Conservation (phyloP, 495 filamentous ascomycete genomes). For the Chaetomium fimeti region DNA sequence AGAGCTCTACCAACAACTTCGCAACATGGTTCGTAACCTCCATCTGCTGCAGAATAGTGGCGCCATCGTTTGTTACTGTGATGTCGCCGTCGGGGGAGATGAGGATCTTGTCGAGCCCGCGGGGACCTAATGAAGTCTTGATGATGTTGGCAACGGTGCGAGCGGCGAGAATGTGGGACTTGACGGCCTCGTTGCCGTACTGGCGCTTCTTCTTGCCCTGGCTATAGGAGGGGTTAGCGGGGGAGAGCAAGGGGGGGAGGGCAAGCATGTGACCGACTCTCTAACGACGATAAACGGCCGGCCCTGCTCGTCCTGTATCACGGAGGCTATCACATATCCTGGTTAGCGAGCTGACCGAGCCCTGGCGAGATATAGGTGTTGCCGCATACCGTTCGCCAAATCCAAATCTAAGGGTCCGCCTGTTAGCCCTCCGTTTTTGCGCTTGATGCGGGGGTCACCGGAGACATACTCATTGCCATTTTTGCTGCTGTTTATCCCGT, state of each 20-base stretch:
- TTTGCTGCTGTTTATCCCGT: conserved; percentile 28
- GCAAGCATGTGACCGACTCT: conserved; percentile 66
- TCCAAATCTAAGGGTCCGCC: conserved; percentile 44
- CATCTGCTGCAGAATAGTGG: conserved; percentile 97
- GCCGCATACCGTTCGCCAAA: conserved; percentile 49
- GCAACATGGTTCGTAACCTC: conserved; percentile 98
- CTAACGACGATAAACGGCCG: conserved; percentile 97
- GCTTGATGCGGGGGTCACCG: conserved; percentile 14
- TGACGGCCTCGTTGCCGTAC: conserved; percentile 94
- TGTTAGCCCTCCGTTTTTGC: conserved; percentile 32
- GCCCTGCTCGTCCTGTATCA: conserved; percentile 84
- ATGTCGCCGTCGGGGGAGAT: conserved; percentile 99
- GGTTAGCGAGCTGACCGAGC: conserved; percentile 18
- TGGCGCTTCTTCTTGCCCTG: conserved; percentile 98
- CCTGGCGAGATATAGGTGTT: conserved; percentile 4
- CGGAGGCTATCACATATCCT: conserved; percentile 42
- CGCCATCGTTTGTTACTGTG: conserved; percentile 98
- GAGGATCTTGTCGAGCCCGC: conserved; percentile 97
- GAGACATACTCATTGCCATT: conserved; percentile 51
- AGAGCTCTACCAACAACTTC: conserved; percentile 95
- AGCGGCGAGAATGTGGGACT: conserved; percentile 94
- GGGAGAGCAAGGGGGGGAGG: conserved; percentile 13
- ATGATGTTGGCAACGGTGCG: conserved; percentile 95
- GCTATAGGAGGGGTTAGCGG: conserved; percentile 48
- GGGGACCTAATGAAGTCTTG: conserved; percentile 92